Percentiles rank a stretch among this genome's conserved stretches.
Conservation (phyloP, 768 basidiomycete species). For the Floccularia luteovirens region DNA sequence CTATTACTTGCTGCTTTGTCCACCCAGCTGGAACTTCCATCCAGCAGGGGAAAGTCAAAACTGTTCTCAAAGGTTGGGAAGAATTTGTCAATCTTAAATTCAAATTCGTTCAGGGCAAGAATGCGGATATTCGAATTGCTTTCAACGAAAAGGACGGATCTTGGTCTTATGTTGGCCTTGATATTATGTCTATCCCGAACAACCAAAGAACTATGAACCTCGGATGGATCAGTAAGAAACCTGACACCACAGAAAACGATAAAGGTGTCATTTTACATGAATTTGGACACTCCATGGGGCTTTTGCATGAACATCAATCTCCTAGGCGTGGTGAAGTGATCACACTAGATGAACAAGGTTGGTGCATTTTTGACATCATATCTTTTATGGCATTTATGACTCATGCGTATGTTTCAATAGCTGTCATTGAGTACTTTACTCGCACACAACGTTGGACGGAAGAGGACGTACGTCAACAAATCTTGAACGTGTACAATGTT, state of each 20-base stretch:
- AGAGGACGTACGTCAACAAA: conserved; percentile 6
- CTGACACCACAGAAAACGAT: conserved; percentile 3
- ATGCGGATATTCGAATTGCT: conserved; percentile 8
- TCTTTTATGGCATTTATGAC: not conserved
- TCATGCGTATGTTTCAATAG: too few relatives aligned
- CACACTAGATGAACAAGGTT: conserved; percentile 6
- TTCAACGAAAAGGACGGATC: conserved; percentile 7
- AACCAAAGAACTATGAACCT: conserved; percentile 10
- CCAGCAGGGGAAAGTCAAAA: conserved; percentile 7
- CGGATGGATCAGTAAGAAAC: conserved; percentile 5
- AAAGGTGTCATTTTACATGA: conserved; percentile 10
- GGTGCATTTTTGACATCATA: conserved; percentile 5
- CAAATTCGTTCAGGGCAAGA: conserved; percentile 3
- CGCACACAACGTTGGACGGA: conserved; percentile 5
- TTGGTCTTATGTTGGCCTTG: conserved; percentile 10
- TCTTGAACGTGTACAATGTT: conserved; percentile 1
- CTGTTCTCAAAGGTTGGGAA: conserved; percentile 5
- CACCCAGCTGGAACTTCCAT: conserved; percentile 2
- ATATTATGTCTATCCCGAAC: conserved; percentile 1
- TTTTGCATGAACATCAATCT: conserved; percentile 10
- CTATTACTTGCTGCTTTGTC: conserved; percentile 4
- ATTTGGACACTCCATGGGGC: conserved; percentile 10
- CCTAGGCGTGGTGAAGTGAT: conserved; percentile 3
- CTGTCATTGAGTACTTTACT: conserved; percentile 7
- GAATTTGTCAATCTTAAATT: conserved; percentile 10